Base-by-base conservation (phyloP, 768 basidiomycete species). In the Hygrophorus pudorinus region DNA sequence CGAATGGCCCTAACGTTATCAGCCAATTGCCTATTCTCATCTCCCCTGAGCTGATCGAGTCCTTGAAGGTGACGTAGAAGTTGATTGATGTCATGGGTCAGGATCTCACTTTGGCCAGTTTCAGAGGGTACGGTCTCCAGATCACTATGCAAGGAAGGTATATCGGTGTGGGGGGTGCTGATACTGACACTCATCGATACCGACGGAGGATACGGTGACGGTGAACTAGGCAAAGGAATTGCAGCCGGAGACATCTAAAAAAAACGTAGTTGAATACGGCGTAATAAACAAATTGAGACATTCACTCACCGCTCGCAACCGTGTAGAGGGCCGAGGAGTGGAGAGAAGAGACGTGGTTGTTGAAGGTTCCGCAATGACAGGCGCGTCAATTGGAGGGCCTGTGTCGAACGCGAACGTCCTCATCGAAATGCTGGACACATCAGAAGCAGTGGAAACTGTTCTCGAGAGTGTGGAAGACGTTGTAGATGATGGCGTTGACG, bases 1-100 rank as follows among this genome's bases (percentile, higher is more conserved):
- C 82, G 74, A 31, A 96, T 75, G 0, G 78, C 73, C 41, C 74
- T 73, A 3, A 94, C 68, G 54, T 84, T 79, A 37, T 76, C 77
- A 0, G 72, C 69, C 6, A 92, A 56, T 12, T 80, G 79, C 20
- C 74, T 67, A 24, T 70, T 74, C 51, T 92, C 85, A 2, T 74
- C 67, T 0, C 76, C 79, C 42, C 84, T 66, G 13, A 68, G 64
- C 27, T 72, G 65, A 51, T 89, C 78, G 44, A 69, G 70, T 2
- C 60, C 56, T 7, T 65, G 66, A 10, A 89, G 54, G 42, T 85
- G 79, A 41, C 85, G 77, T 1, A 64, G 68, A 8, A 77, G 57
- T 17, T 64, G 56, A 48, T 70, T 70, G 5, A 76, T 60, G 41
- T 75, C 71, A 2, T 59, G 57, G n/a, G 58, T 59, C 78, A 60